Evolutionary conservation across 2,329 filamentous ascomycete genomes (phyloP).

Genomic region (Colletotrichum tofieldiae): DNA sequence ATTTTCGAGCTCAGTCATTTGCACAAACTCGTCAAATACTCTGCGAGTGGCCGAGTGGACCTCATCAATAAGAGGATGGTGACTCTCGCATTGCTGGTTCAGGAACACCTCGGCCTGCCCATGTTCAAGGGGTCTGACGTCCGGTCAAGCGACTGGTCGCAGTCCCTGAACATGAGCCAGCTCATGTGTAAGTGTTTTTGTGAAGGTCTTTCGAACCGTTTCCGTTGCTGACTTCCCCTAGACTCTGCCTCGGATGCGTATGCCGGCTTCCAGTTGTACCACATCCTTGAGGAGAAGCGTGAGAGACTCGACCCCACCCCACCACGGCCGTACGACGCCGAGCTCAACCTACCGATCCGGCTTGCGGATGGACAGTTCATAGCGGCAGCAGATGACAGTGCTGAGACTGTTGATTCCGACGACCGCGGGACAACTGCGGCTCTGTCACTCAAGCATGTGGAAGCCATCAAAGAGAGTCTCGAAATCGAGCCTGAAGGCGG

Average conservation of each 20-base stretch:
- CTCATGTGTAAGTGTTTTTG: constrained; percentile 73
- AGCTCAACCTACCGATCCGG: constrained; percentile 76
- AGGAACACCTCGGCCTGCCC: constrained; percentile 80
- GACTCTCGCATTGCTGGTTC: constrained; percentile 77
- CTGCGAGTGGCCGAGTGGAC: constrained; percentile 62
- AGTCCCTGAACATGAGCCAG: constrained; percentile 74
- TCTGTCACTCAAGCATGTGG: constrained; percentile 1
- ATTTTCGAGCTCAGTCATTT: constrained; percentile 88
- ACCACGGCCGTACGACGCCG: constrained; percentile 78
- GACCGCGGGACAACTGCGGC: constrained; percentile 42
- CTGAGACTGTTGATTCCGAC: constrained; percentile 51
- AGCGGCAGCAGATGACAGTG: constrained; percentile 49
- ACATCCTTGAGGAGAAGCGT: constrained; percentile 79
- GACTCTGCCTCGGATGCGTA: constrained; percentile 90
- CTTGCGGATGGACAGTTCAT: constrained; percentile 62
- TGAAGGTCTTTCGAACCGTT: not conserved
- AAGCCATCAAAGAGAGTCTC: constrained; percentile 44
- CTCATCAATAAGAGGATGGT: constrained; percentile 78
- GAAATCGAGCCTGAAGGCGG: constrained; percentile 47
- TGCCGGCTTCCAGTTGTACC: constrained; percentile 81
- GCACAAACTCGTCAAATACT: constrained; percentile 82
- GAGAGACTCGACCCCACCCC: constrained; percentile 78
- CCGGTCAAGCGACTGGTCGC: constrained; percentile 82
- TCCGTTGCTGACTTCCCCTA: constrained; percentile 54
- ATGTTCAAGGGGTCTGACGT: constrained; percentile 81